Conservation (phyloP, 805 yeast genomes). For the Wickerhamomyces hampshirensis region DNA sequence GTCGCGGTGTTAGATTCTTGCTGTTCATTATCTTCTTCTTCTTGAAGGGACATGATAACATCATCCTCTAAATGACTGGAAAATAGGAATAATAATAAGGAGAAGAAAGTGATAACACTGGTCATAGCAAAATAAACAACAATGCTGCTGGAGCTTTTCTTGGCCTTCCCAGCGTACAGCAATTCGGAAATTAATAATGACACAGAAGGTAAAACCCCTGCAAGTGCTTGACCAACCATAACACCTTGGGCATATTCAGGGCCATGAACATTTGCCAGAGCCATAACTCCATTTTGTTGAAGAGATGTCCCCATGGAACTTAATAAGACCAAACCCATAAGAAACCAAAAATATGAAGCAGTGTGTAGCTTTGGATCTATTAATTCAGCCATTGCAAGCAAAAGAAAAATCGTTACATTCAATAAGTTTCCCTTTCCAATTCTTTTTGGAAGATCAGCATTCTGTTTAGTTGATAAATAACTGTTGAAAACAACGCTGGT, state of each 20-base stretch:
- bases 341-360: constrained; percentile 34
- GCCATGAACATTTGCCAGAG: constrained; percentile 74
- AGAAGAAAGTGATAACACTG: constrained; percentile 38
- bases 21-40: constrained; percentile 1
- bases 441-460: constrained; percentile 47
- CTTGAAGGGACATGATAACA: constrained; percentile 11
- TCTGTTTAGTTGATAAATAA: constrained; percentile 61
- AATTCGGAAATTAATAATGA: constrained; percentile 55
- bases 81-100: constrained; percentile 35
- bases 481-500: constrained; percentile 57
- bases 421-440: constrained; percentile 39
- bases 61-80: constrained; percentile 21
- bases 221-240: constrained; percentile 92
- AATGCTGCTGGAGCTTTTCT: constrained; percentile 22
- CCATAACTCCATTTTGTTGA: constrained; percentile 89
- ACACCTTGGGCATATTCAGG: constrained; percentile 79
- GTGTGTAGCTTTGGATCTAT: constrained; percentile 17
- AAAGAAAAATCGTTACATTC: constrained; percentile 59
- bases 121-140: constrained; percentile 47
- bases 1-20: not conserved
- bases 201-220: constrained; percentile 87
- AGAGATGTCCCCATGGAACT: constrained; percentile 75
- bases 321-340: constrained; percentile 58
- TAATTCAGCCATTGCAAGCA: constrained; percentile 19
- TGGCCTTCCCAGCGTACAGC: constrained; percentile 19